Evolutionary conservation across 441 rosid species (phyloP).

Genomic region (Euphorbia schlechtendalii): DNA sequence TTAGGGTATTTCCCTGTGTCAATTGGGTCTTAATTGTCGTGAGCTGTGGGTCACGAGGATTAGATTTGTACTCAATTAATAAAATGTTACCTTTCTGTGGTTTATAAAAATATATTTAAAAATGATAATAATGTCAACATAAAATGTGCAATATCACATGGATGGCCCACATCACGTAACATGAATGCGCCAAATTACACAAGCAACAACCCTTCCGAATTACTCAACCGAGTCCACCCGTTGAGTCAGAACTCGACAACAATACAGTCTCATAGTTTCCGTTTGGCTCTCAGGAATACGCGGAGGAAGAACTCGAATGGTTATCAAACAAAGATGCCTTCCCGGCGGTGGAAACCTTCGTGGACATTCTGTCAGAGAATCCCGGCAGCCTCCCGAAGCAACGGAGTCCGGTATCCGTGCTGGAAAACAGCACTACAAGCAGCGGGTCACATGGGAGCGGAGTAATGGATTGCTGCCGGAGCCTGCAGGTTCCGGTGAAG

Average conservation of each 20-base stretch:
- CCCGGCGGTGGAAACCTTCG: slow-evolving; percentile 62
- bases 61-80: slow-evolving; percentile 26
- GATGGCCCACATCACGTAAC: slow-evolving; percentile 13
- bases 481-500: slow-evolving; percentile 40
- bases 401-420: slow-evolving; percentile 57
- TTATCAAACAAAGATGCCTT: slow-evolving; percentile 65
- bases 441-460: slow-evolving; percentile 7
- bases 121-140: no score
- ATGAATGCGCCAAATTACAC: neutral
- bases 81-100: neutral
- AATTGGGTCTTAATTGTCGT: slow-evolving; percentile 12
- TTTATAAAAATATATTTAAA: no score
- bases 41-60: slow-evolving; percentile 52
- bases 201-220: slow-evolving; percentile 12
- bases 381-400: slow-evolving; percentile 34
- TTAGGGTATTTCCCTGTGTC: slow-evolving; percentile 11
- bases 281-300: slow-evolving; percentile 37
- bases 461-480: slow-evolving; percentile 35
- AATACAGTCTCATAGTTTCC: no score
- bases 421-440: slow-evolving; percentile 48
- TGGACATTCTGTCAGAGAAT: slow-evolving; percentile 29
- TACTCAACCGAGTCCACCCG: slow-evolving; percentile 5
- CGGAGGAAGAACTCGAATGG: slow-evolving; percentile 82
- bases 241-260: slow-evolving; percentile 13
- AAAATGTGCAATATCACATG: slow-evolving; percentile 4